Percentiles rank a stretch among this genome's conserved stretches.
Evolutionary conservation across 192 early-diverging fungal species (phyloP).

Genomic region (Coemansia erecta): DNA sequence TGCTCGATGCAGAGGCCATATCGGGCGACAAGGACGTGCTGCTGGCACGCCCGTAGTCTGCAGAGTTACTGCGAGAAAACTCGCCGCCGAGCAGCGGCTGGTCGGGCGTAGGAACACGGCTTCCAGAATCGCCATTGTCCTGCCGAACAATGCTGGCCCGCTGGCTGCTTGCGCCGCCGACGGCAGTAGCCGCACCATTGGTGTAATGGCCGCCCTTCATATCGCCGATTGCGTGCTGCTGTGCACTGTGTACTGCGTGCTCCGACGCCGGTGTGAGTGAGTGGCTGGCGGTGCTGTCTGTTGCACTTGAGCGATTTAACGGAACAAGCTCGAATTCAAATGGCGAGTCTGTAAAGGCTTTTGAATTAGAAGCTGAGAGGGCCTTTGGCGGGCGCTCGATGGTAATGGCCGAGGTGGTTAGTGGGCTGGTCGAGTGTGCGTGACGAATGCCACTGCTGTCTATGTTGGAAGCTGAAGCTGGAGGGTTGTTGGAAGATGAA

Average conservation of each 20-base stretch:
- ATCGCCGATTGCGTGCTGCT: not conserved
- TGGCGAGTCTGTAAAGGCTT: not conserved
- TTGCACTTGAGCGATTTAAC: not conserved
- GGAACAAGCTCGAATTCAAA: constrained; percentile 9
- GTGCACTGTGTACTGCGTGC: not conserved
- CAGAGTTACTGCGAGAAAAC: constrained; percentile 8
- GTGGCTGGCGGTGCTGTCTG: not conserved
- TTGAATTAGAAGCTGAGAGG: not conserved
- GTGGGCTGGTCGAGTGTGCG: not conserved
- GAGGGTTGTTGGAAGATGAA: not conserved
- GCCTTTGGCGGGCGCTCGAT: not conserved
- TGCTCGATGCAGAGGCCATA: not conserved
- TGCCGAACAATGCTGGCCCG: constrained; percentile 5
- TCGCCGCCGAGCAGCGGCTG: constrained; percentile 41
- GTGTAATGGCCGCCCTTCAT: constrained; percentile 5
- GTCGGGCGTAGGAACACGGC: constrained; percentile 34
- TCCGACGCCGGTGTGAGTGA: not conserved
- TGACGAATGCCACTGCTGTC: constrained; percentile 4
- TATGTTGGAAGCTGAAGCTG: not conserved
- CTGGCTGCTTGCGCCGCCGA: not conserved
- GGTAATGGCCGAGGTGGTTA: not conserved
- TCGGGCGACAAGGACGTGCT: constrained; percentile 15
- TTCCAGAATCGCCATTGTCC: constrained; percentile 4
- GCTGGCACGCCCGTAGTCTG: constrained; percentile 10
- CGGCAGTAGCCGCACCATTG: not conserved